Evolutionary conservation across 1,284 basidiomycete species (phyloP).

Genomic region (Leccinum ponderosum): DNA sequence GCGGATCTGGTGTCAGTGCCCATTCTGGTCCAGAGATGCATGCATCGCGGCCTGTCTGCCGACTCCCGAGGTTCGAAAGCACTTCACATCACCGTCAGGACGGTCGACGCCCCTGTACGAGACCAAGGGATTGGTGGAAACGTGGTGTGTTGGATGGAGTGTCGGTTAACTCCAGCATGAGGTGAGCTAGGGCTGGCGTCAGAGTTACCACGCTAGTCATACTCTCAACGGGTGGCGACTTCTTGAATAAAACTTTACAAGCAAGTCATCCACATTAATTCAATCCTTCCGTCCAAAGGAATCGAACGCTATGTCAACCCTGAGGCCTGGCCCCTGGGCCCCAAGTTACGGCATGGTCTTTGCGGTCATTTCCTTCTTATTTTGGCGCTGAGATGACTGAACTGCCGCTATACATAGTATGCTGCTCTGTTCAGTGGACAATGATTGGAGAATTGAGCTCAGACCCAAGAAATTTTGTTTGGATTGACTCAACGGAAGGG

Average conservation of each 20-base stretch:
- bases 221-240: not conserved
- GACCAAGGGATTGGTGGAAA: not conserved
- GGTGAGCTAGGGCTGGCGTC: not conserved
- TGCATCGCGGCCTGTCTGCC: not conserved
- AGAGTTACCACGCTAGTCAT: not conserved
- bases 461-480: not conserved
- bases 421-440: not conserved
- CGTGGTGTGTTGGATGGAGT: not conserved
- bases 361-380: not conserved
- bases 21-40: not conserved
- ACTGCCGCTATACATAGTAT: not conserved
- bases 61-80: not conserved
- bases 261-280: too few relatives aligned
- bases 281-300: not conserved
- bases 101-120: not conserved
- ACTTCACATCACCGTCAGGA: not conserved
- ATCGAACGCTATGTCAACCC: not conserved
- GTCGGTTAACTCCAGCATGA: not conserved
- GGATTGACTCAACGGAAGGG: not conserved
- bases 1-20: not conserved
- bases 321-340: not conserved
- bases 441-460: not conserved
- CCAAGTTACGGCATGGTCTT: not conserved
- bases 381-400: not conserved
- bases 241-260: not conserved